A percentile compares a stretch with the other conserved stretches of the same genome.
Evolutionary conservation across 371 early-diverging fungal species (phyloP).

Genomic region (Syncephalastrum monosporum): DNA sequence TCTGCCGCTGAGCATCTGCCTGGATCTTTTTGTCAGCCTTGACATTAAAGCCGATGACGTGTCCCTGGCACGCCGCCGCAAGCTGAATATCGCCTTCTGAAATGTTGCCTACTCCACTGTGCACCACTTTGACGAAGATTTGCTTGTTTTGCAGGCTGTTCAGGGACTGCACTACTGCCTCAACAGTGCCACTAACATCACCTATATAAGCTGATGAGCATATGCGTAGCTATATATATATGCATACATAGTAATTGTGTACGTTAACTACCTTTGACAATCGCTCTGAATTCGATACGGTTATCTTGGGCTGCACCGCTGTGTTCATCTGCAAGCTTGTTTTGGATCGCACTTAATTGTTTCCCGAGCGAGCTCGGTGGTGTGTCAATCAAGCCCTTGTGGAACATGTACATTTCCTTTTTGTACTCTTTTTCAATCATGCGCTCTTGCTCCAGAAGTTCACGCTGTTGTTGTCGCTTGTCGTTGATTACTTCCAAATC

Average conservation of each 20-base stretch:
- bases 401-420: slow-evolving; percentile 68
- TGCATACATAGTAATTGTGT: not conserved
- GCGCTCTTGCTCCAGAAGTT: slow-evolving; percentile 64
- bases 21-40: slow-evolving; percentile 75
- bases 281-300: slow-evolving; percentile 48
- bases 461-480: slow-evolving; percentile 60
- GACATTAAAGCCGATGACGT: slow-evolving; percentile 87
- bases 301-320: slow-evolving; percentile 31
- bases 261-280: slow-evolving; percentile 51
- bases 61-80: slow-evolving; percentile 66
- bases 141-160: slow-evolving; percentile 76
- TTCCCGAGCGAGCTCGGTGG: slow-evolving; percentile 55
- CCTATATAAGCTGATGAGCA: slow-evolving; percentile 43
- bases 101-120: slow-evolving; percentile 83
- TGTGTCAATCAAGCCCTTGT: slow-evolving; percentile 60
- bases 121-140: slow-evolving; percentile 72
- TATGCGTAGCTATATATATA: not conserved
- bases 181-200: slow-evolving; percentile 94
- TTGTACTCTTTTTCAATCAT: slow-evolving; percentile 55
- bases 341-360: slow-evolving; percentile 37
- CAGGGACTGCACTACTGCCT: slow-evolving; percentile 85
- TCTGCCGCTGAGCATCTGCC: slow-evolving; percentile 58
- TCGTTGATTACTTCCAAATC: slow-evolving; percentile 79
- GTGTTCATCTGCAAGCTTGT: slow-evolving; percentile 17
- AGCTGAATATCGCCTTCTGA: slow-evolving; percentile 77